phyloP scores from a whole-genome alignment of 345 rosid species.

The Carallia brachiata region DNA sequence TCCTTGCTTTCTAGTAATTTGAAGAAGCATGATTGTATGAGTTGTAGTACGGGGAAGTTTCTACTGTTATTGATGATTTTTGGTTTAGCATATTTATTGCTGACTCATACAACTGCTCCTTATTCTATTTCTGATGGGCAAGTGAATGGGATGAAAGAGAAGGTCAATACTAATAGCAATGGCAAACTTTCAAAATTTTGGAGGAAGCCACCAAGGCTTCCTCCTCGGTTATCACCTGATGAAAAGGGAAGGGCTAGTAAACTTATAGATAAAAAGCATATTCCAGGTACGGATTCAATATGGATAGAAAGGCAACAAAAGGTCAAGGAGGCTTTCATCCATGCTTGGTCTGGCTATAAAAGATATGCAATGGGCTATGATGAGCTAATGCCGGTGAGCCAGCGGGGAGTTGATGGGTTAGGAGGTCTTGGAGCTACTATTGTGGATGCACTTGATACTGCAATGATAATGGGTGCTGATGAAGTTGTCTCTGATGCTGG shows the following conservation, averaged over 20 bases:
- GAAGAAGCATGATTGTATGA: conserved; percentile 52
- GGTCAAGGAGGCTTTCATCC: conserved; percentile 79
- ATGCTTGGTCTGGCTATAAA: conserved; percentile 95
- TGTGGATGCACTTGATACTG: conserved; percentile 94
- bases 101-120: conserved; percentile 46
- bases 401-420: conserved; percentile 72
- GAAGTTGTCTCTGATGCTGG: conserved; percentile 81
- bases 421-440: conserved; percentile 98
- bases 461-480: conserved; percentile 91
- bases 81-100: conserved; percentile 63
- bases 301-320: conserved; percentile 70
- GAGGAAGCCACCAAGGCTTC: conserved; percentile 85
- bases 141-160: conserved; percentile 30
- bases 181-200: conserved; percentile 53
- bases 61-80: conserved; percentile 55
- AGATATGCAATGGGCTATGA: conserved; percentile 86
- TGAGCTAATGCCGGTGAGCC: conserved; percentile 87
- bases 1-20: conserved; percentile 49
- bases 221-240: conserved; percentile 82
- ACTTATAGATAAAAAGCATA: conserved; percentile 23
- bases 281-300: conserved; percentile 33
- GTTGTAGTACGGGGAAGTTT: conserved; percentile 90
- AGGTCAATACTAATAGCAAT: conserved; percentile 32
- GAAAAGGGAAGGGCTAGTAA: conserved; percentile 40
- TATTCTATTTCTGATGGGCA: conserved; percentile 32